Evolutionary conservation across 805 yeast genomes (phyloP), one percentile per base, ranked within the genome.

Genomic region (Teunomyces barrocoloradensis): DNA sequence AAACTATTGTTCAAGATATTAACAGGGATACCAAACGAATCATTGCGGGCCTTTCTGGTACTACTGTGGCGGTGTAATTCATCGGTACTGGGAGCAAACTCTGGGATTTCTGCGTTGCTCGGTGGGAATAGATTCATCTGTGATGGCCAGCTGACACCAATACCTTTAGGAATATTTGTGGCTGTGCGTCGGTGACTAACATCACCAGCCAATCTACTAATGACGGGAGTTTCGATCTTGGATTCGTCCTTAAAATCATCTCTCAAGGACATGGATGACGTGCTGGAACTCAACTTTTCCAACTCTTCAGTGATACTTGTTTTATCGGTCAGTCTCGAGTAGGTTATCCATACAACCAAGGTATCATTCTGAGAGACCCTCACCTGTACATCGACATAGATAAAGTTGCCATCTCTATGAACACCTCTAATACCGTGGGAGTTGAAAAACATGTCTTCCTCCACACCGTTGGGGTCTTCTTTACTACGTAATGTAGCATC

Each of bases 261-360:
- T 9, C 18, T 6, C 21, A 52, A 40, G 0, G 56, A 44, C n/a
- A 53, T 39, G 7, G 60, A 50, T 1, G 58, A 45, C 4, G 59
- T 44, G n/a, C 55, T 54, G 7, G 59, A 44, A 25, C 55, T 56
- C 42, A 65, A 50, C 39, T 60, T 61, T 41, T 57, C 58, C 33
- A 68, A 50, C 33, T 65, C 68, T 20, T 56, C 58, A 9, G 63
- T 43, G 18, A 65, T 53, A 44, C 53, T 58, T 21, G 51, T 45
- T 49, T 55, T 51, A 51, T 49, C 57, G 46, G 61, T 51, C 44
- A 51, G 64, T 56, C 92, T 81, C 1, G 92, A 84, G 61, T 87
- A 90, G 0, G 96, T 89, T 9, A 92, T 77, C 97, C 97, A 92
- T 17, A 91, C 65, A 3, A 88, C 82, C 44, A 78, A 76, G 6